Base-by-base conservation (phyloP, 371 early-diverging fungal species). In the Parasitella parasitica region DNA sequence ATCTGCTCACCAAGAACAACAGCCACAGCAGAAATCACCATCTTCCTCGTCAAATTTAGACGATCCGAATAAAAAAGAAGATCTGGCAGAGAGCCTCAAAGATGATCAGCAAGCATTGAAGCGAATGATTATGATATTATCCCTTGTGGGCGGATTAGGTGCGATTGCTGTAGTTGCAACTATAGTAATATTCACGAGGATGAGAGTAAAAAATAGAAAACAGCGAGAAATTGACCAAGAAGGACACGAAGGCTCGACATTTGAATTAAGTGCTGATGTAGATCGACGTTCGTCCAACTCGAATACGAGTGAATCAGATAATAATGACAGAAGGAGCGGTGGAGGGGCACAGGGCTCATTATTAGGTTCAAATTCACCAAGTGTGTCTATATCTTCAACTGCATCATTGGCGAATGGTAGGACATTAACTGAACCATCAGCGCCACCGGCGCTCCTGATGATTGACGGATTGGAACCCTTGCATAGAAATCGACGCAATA, bases 101-200 rank as follows among this genome's bases (percentile, higher is more conserved):
- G 48, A 63, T 6, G 61, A 66, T n/a, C 67, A 65, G 27, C 39
- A 35, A 27, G 72, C 72, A 13, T 28, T 73, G 11, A 60, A 51
- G 8, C 48, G 70, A 18, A 66, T 73, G 70, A 60, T 64, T 28
- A 57, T 63, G 22, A 73, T 70, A 16, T 35, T 70, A 26, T 66
- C 67, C 1, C 46, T 73, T 15, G 70, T 73, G 11, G 73, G 73
- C 12, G 64, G 70, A n/a, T 22, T 70, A 16, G 73, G 73, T n/a
- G 65, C 70, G 20, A 58, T 73, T 41, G 67, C 73, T 20, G 35
- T 73, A 18, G 61, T 67, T 4, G 61, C 70, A 3, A 67, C 67
- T 0, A 43, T 64, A 26, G 61, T 70, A n/a, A 61, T 73, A 20
- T 67, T 73, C 20, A 66, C 57, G 2, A 30, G 61, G 22, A 61